phyloP scores from a whole-genome alignment of 2,329 filamentous ascomycete species.

The Fusarium buharicum region DNA sequence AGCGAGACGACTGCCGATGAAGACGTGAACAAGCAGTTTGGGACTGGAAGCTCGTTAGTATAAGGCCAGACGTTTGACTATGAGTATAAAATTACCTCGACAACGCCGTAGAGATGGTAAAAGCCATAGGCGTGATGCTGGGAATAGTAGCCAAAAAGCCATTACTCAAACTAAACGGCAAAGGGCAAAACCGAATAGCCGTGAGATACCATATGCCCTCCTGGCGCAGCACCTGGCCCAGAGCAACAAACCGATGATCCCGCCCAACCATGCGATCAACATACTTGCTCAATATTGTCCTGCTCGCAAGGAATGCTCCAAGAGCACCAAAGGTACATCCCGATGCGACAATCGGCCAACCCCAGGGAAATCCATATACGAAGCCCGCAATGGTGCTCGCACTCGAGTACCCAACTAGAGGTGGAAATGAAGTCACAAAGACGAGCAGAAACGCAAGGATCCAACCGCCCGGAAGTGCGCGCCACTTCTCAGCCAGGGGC shows the following conservation, averaged over 20 bases:
- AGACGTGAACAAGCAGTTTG: conserved; percentile 91
- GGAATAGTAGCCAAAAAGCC: conserved; percentile 95
- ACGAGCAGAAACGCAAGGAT: conserved; percentile 79
- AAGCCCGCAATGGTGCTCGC: conserved; percentile 67
- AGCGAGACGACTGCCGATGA: conserved; percentile 87
- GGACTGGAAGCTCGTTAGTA: conserved; percentile 61
- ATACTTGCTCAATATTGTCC: conserved; percentile 80
- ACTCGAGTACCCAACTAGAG: conserved; percentile 86
- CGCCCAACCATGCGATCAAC: conserved; percentile 82
- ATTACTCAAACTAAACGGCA: conserved; percentile 94
- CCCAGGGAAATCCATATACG: conserved; percentile 67
- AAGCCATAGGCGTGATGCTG: conserved; percentile 79
- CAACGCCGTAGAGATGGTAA: conserved; percentile 83
- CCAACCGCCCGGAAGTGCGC: conserved; percentile 76
- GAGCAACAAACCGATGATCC: conserved; percentile 88
- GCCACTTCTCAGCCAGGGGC: conserved; percentile 80
- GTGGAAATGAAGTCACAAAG: conserved; percentile 84
- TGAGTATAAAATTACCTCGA: conserved; percentile 60
- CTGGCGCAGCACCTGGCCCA: conserved; percentile 86
- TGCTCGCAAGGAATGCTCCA: conserved; percentile 80
- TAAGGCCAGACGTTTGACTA: background rate
- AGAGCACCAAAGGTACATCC: conserved; percentile 84
- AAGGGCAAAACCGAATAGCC: conserved; percentile 90
- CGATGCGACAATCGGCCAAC: conserved; percentile 84
- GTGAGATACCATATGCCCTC: conserved; percentile 90